Evolutionary conservation across 1,284 basidiomycete genomes (phyloP).

Genomic region (Polyporus tsugae): DNA sequence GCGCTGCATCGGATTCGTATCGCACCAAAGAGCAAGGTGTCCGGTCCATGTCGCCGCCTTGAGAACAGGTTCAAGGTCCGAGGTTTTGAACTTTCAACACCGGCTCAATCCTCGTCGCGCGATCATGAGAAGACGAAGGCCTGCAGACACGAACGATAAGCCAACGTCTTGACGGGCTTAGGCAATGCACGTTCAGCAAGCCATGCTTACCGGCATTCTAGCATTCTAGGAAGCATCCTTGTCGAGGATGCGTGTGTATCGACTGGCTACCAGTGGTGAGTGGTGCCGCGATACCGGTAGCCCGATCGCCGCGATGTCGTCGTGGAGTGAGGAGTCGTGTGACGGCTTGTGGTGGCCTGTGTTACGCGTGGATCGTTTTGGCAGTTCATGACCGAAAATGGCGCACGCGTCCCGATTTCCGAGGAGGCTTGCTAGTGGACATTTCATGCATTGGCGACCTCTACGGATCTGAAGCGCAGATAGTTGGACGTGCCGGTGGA

Average conservation of each 20-base stretch:
- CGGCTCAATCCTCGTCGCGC: background rate
- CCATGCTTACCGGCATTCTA: constrained; percentile 5
- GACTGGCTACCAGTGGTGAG: constrained; percentile 13
- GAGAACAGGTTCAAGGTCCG: constrained; percentile 25
- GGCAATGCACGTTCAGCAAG: background rate
- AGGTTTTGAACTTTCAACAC: constrained; percentile 19
- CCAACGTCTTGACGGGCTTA: background rate
- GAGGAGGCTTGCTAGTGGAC: constrained; percentile 6
- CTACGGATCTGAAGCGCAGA: background rate
- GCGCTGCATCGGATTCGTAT: background rate
- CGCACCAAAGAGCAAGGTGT: background rate
- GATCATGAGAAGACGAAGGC: background rate
- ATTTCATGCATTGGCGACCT: background rate
- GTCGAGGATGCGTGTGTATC: constrained; percentile 22
- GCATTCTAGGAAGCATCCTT: constrained; percentile 16
- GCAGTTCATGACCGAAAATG: constrained; percentile 22
- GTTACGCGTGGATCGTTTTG: background rate
- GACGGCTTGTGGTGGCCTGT: constrained; percentile 14
- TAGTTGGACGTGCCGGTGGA: background rate
- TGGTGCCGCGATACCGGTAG: background rate
- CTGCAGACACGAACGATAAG: constrained; percentile 27
- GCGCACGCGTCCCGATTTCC: constrained; percentile 22
- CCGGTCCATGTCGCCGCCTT: constrained; percentile 18
- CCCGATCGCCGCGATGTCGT: constrained; percentile 19
- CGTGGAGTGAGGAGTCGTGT: background rate